These are phyloP conservation scores for Rubia peregrina DNA, from an alignment of 305 asterid species.

Conservation along the genomic window DNA sequence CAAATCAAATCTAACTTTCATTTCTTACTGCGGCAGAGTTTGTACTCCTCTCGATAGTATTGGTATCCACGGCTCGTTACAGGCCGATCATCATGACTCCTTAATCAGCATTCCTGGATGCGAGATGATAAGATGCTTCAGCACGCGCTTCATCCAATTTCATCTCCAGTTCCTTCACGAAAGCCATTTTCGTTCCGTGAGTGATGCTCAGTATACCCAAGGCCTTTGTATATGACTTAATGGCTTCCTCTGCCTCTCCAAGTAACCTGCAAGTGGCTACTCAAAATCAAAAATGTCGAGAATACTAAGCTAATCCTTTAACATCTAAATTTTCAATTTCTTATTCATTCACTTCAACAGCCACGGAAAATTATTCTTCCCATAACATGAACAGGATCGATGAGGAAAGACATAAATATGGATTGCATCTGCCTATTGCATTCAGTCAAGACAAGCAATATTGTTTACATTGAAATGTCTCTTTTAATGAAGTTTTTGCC, in stretches of 20 bases:
- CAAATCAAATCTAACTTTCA: no score
- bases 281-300: background rate
- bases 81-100: background rate
- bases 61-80: background rate
- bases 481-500: background rate
- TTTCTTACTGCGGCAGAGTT: background rate
- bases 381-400: background rate
- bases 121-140: slow-evolving; percentile 54
- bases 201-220: slow-evolving; percentile 55
- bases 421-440: background rate
- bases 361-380: background rate
- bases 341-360: background rate
- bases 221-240: slow-evolving; percentile 62
- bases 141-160: slow-evolving; percentile 87
- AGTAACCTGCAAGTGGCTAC: slow-evolving; percentile 46
- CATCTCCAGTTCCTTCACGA: slow-evolving; percentile 51
- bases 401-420: background rate
- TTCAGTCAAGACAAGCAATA: background rate
- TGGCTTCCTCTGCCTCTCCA: slow-evolving; percentile 59
- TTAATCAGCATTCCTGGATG: slow-evolving; percentile 25
- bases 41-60: background rate
- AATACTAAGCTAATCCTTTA: background rate
- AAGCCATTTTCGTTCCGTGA: slow-evolving; percentile 58
- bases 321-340: slow-evolving; percentile 1
- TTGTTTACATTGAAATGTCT: background rate